Conservation (phyloP, 371 early-diverging fungal species). For the Mortierella sp. region DNA sequence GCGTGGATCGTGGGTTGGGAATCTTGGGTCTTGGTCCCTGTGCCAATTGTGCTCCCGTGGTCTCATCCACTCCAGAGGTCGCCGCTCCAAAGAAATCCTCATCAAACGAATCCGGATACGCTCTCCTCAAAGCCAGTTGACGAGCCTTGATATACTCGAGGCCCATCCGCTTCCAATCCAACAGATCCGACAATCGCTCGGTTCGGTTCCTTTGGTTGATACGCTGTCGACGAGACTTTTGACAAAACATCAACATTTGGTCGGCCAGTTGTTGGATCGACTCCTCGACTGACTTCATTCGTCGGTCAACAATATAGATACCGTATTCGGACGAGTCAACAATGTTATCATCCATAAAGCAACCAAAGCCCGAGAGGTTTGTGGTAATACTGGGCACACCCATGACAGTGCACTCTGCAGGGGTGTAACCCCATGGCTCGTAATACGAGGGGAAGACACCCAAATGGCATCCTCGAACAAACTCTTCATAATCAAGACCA, state of each 20-base stretch:
- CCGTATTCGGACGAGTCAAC: slow-evolving; percentile 96
- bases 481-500: slow-evolving; percentile 96
- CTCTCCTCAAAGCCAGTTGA: slow-evolving; percentile 89
- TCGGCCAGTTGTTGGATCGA: slow-evolving; percentile 89
- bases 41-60: slow-evolving; percentile 40
- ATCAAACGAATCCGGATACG: slow-evolving; percentile 87
- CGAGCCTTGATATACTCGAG: slow-evolving; percentile 97
- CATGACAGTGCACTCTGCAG: slow-evolving; percentile 98
- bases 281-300: slow-evolving; percentile 92
- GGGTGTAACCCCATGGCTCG: slow-evolving; percentile 98
- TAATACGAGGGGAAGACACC: slow-evolving; percentile 97
- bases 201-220: slow-evolving; percentile 98
- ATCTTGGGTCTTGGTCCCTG: slow-evolving; percentile 60
- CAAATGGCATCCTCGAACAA: slow-evolving; percentile 95
- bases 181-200: slow-evolving; percentile 93
- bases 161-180: slow-evolving; percentile 98
- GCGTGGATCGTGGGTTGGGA: slow-evolving; percentile 82
- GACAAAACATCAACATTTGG: slow-evolving; percentile 91
- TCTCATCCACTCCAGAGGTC: slow-evolving; percentile 24
- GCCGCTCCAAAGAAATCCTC: slow-evolving; percentile 54
- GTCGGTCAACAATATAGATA: slow-evolving; percentile 96
- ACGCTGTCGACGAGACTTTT: slow-evolving; percentile 95
- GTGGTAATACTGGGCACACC: slow-evolving; percentile 97
- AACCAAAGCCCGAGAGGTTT: slow-evolving; percentile 97
- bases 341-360: slow-evolving; percentile 97